These are phyloP conservation scores for Neoboletus subvelutipes DNA, from an alignment of 768 basidiomycete genomes.

Conservation along the genomic window DNA sequence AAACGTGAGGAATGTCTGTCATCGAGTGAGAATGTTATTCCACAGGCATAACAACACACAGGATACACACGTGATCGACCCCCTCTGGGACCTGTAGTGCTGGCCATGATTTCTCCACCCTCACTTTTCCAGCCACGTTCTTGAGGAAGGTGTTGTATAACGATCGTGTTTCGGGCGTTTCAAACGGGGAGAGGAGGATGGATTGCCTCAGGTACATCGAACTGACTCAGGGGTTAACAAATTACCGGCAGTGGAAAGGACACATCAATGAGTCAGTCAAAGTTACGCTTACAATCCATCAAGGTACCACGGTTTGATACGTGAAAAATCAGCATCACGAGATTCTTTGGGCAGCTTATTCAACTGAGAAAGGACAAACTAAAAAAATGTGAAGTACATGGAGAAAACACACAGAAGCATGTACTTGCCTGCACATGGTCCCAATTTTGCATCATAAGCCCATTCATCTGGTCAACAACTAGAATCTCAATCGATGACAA, in stretches of 20 bases:
- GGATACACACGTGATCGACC: constrained; percentile 65
- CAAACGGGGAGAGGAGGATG: constrained; percentile 81
- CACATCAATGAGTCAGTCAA: constrained; percentile 52
- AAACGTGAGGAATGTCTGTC: constrained; percentile 71
- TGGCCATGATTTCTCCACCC: constrained; percentile 64
- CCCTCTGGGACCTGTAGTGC: constrained; percentile 82
- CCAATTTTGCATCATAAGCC: constrained; percentile 98
- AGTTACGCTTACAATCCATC: constrained; percentile 78
- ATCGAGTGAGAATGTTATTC: background rate
- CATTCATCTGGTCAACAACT: constrained; percentile 91
- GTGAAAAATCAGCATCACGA: constrained; percentile 91
- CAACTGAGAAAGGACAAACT: constrained; percentile 85
- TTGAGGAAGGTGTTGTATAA: constrained; percentile 73
- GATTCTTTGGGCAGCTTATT: constrained; percentile 93
- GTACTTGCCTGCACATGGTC: constrained; percentile 84
- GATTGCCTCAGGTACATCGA: constrained; percentile 87
- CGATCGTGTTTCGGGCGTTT: constrained; percentile 83
- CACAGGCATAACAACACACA: background rate
- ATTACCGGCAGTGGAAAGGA: constrained; percentile 48
- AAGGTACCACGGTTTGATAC: constrained; percentile 97
- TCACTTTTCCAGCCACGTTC: constrained; percentile 84
- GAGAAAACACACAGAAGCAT: background rate
- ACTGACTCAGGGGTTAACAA: constrained; percentile 38
- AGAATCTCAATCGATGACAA: constrained; percentile 90
- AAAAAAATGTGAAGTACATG: constrained; percentile 1